phyloP scores from a whole-genome alignment of 2,329 filamentous ascomycete species.

The Cladosporium sp. region DNA sequence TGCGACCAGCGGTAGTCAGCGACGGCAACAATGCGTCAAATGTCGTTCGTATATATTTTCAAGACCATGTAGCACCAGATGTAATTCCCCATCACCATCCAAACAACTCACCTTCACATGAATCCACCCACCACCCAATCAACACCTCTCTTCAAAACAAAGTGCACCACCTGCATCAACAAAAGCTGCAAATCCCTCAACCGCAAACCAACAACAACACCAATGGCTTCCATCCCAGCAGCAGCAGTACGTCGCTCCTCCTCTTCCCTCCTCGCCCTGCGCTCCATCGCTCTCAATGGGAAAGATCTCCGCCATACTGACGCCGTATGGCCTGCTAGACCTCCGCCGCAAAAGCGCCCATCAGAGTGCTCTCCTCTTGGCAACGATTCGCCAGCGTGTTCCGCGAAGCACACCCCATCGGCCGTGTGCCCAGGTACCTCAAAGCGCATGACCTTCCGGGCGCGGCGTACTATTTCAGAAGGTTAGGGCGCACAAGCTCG shows the following conservation, averaged over 20 bases:
- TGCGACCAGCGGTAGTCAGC: neutral
- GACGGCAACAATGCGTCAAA: neutral
- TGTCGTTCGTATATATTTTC: constrained; percentile 7
- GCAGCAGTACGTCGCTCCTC: neutral
- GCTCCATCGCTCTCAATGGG: neutral
- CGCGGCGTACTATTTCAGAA: constrained; percentile 4
- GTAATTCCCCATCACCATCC: neutral
- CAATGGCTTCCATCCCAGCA: constrained; percentile 3
- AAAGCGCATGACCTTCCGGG: constrained; percentile 12
- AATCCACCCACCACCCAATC: neutral
- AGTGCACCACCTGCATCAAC: constrained; percentile 13
- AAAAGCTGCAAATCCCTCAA: constrained; percentile 11
- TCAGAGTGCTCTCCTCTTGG: constrained; percentile 9
- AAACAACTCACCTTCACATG: constrained; percentile 11
- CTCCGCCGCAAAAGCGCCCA: constrained; percentile 5
- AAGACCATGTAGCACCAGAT: neutral
- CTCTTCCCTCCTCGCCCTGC: neutral
- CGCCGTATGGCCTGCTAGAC: constrained; percentile 11
- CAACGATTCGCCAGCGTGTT: constrained; percentile 16
- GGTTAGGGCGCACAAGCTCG: constrained; percentile 7
- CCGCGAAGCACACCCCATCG: constrained; percentile 18
- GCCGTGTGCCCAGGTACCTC: constrained; percentile 12
- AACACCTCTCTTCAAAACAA: neutral
- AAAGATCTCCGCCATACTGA: constrained; percentile 12
- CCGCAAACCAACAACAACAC: constrained; percentile 2